These are phyloP conservation scores for Ziziphus jujuba DNA, from an alignment of 306 rosid genomes.

Conservation along the genomic window DNA sequence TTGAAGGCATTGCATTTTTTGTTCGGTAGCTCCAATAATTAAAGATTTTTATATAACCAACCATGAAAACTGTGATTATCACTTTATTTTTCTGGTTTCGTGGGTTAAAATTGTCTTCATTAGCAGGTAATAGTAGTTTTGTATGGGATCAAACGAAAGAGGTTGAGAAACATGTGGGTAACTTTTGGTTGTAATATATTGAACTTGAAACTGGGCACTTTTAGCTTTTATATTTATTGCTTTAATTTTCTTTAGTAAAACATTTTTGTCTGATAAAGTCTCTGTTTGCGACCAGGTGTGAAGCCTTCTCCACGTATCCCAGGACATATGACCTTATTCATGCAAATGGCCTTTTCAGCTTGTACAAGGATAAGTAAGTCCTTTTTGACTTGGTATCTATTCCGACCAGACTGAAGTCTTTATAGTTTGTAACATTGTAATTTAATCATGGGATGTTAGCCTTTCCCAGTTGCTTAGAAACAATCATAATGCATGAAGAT, in stretches of 20 bases:
- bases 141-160: no score
- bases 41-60: no score
- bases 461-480: no score
- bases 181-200: background rate
- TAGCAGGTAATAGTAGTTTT: no score
- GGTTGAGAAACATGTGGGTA: background rate
- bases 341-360: conserved; percentile 73
- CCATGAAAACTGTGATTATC: no score
- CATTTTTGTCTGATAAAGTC: conserved; percentile 8
- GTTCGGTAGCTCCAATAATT: no score
- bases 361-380: conserved; percentile 63
- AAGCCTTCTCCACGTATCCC: conserved; percentile 90
- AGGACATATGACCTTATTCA: conserved; percentile 88
- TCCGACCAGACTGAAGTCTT: background rate
- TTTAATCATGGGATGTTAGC: no score
- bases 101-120: no score
- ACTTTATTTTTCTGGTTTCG: no score
- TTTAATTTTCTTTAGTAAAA: background rate
- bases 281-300: conserved; percentile 59
- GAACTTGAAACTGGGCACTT: conserved; percentile 6
- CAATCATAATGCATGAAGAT: no score
- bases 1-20: no score
- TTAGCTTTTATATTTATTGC: background rate
- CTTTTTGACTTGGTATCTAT: background rate
- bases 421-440: background rate